A percentile compares a stretch with the other conserved stretches of the same genome.
These are phyloP conservation scores for Fistulinella cinereoalba DNA, from an alignment of 1,284 basidiomycete genomes.

Conservation along the genomic window DNA sequence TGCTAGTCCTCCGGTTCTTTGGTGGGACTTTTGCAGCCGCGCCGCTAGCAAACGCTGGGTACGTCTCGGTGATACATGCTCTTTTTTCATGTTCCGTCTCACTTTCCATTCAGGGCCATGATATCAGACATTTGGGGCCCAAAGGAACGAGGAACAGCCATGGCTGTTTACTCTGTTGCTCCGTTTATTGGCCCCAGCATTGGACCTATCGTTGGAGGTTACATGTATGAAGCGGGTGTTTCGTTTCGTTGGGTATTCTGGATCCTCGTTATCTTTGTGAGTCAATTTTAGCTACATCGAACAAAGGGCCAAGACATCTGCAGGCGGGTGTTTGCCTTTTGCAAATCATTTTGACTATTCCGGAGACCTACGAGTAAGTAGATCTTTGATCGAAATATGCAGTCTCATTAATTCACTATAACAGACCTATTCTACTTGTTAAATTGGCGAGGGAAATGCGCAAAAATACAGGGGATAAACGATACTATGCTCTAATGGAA, in stretches of 20 bases:
- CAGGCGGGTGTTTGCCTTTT: constrained; percentile 46
- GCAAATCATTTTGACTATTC: constrained; percentile 63
- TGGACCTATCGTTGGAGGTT: constrained; percentile 66
- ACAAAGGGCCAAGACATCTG: constrained; percentile 2
- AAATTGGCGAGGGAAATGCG: constrained; percentile 43
- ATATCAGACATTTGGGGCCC: constrained; percentile 71
- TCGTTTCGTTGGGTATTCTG: constrained; percentile 79
- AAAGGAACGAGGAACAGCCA: constrained; percentile 63
- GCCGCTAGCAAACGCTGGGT: constrained; percentile 49
- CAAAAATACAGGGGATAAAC: constrained; percentile 58
- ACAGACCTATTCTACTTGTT: constrained; percentile 55
- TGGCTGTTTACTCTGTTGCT: constrained; percentile 67
- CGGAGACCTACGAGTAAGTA: constrained; percentile 66
- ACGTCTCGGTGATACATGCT: constrained; percentile 16
- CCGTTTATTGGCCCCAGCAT: constrained; percentile 75
- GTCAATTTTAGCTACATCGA: constrained; percentile 17
- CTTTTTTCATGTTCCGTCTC: neutral
- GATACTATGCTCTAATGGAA: constrained; percentile 58
- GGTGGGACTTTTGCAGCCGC: constrained; percentile 54
- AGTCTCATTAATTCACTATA: neutral
- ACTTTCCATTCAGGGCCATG: constrained; percentile 36
- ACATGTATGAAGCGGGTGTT: constrained; percentile 43
- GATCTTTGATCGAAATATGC: neutral
- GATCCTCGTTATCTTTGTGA: constrained; percentile 63
- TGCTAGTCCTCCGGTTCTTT: constrained; percentile 67